phyloP scores from a whole-genome alignment of 164 flowering plant species.

The Paratinospora sagittata region DNA sequence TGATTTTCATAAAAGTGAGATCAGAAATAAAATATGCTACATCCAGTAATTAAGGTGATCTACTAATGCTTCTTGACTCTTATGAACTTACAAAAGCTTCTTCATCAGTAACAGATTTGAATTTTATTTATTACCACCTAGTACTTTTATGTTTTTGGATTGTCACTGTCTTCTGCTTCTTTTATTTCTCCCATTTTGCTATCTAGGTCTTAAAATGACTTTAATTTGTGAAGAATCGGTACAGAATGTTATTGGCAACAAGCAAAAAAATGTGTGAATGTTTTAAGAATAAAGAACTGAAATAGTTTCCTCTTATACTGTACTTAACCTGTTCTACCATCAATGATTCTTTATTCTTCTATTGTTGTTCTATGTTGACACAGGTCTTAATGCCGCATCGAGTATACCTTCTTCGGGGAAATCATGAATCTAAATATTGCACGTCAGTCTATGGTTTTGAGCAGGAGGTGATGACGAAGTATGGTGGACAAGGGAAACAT shows the following conservation, averaged over 20 bases:
- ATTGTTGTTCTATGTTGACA: not conserved
- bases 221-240: not conserved
- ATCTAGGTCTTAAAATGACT: not conserved
- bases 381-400: slow-evolving; percentile 78
- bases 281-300: not conserved
- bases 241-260: not conserved
- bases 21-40: no score
- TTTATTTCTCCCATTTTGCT: not conserved
- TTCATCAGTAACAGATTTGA: not conserved
- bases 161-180: not conserved
- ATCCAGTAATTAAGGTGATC: not conserved
- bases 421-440: slow-evolving; percentile 95
- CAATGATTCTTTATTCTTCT: not conserved
- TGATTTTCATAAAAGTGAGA: not conserved
- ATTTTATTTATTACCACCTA: not conserved
- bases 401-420: slow-evolving; percentile 87
- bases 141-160: not conserved
- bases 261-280: no score
- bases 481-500: slow-evolving; percentile 77
- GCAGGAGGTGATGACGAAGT: slow-evolving; percentile 79
- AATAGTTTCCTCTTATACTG: no score
- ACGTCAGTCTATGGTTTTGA: slow-evolving; percentile 98
- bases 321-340: no score
- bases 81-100: not conserved
- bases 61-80: not conserved